A percentile compares a stretch with the other conserved stretches of the same genome.
Conservation (phyloP, 148 eudicot species). For the Vaccinium vitisidaea region DNA sequence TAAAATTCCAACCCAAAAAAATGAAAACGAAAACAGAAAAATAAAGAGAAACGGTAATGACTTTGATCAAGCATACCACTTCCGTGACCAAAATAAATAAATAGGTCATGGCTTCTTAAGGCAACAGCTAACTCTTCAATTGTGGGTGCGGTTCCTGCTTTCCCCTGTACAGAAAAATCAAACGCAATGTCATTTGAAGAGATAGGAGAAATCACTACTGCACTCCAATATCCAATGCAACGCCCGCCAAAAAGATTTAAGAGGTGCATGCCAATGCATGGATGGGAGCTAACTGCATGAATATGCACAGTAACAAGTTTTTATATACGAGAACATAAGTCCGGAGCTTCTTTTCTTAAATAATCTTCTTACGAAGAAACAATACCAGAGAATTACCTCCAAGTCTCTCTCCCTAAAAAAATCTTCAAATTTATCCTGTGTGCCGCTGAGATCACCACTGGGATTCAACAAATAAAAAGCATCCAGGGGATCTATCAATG, state of each 20-base stretch:
- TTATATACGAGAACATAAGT: neutral
- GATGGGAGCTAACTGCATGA: slow-evolving; percentile 3
- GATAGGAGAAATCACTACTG: neutral
- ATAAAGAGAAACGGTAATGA: neutral
- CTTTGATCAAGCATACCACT: slow-evolving; percentile 53
- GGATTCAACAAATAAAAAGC: slow-evolving; percentile 92
- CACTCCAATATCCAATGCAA: neutral
- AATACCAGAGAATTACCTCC: slow-evolving; percentile 42
- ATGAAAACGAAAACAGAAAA: neutral
- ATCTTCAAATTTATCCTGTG: slow-evolving; percentile 76
- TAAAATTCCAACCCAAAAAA: neutral
- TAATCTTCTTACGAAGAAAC: neutral
- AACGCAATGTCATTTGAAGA: neutral
- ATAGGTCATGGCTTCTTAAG: slow-evolving; percentile 72
- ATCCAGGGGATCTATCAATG: slow-evolving; percentile 87
- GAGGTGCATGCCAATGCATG: neutral
- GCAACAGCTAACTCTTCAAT: slow-evolving; percentile 67
- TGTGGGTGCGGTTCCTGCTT: slow-evolving; percentile 65
- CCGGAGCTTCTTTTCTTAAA: neutral
- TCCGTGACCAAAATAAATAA: slow-evolving; percentile 93
- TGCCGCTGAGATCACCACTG: slow-evolving; percentile 76
- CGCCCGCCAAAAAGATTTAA: neutral
- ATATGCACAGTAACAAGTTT: neutral
- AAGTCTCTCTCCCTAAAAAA: slow-evolving; percentile 76
- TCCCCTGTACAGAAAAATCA: slow-evolving; percentile 56